phyloP scores from a whole-genome alignment of 2,329 filamentous ascomycete species.

The Fusarium tupiense region DNA sequence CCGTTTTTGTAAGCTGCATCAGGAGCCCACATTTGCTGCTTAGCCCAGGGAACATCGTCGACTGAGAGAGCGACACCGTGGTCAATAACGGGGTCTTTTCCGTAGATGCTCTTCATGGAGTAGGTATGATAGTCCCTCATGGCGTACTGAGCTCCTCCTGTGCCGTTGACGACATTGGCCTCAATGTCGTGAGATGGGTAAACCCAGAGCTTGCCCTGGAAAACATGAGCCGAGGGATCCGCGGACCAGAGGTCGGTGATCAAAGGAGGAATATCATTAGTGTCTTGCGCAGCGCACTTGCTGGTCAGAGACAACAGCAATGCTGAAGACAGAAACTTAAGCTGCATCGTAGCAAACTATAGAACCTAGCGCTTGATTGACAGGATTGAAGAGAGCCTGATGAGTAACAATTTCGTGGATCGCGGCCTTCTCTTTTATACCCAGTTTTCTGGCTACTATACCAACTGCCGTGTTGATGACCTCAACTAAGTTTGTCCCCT shows the following conservation, averaged over 20 bases:
- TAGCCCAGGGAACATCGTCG: conserved; percentile 7
- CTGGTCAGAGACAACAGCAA: not conserved
- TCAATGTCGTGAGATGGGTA: conserved; percentile 20
- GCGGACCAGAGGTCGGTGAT: conserved; percentile 14
- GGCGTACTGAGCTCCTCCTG: not conserved
- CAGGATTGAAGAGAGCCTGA: not conserved
- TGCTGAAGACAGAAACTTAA: not conserved
- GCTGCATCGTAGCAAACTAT: not conserved
- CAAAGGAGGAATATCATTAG: not conserved
- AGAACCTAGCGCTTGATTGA: not conserved
- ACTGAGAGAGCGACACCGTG: conserved; percentile 7
- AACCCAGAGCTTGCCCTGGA: not conserved
- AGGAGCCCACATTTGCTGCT: conserved; percentile 19
- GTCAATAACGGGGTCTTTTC: not conserved
- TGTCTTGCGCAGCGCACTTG: not conserved
- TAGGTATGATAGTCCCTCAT: conserved; percentile 21
- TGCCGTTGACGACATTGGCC: not conserved
- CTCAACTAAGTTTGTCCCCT: not conserved
- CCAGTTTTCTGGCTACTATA: not conserved
- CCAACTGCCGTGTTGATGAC: not conserved
- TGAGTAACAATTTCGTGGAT: not conserved
- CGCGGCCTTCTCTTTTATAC: not conserved
- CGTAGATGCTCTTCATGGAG: conserved; percentile 17
- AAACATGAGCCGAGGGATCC: conserved; percentile 22
- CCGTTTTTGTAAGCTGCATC: conserved; percentile 19